Base-by-base conservation (phyloP, 169 alveolate species). In the Plasmodium sp. region DNA sequence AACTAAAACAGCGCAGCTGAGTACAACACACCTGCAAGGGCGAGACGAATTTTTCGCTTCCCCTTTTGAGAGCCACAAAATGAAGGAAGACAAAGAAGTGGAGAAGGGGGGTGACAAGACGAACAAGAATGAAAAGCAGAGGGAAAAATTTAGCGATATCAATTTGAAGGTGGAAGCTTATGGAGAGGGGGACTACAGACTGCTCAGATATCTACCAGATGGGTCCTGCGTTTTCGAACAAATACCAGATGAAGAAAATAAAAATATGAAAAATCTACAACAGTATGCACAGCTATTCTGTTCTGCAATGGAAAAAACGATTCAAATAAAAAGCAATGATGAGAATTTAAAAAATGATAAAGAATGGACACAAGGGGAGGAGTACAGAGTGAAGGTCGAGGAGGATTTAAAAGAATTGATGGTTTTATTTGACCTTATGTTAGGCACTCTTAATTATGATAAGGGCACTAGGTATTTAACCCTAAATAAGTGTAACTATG, bases 171-270 rank as follows among this genome's bases (percentile, higher is more conserved):
- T 92, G 3, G 98, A 96, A 41, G 75, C 97, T 34, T 96, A 96
- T 85, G 98, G 97, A 75, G 75, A 72, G 48, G 97, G 95, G 12
- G 97, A 96, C 71, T 84, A 93, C 56, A 86, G 96, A 67, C 94
- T 96, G 43, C 62, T 96, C 74, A 92, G 98, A 41, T 96, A 96
- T 86, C 67, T 95, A 74, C 94, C 95, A 45, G 97, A 97, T 74
- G 94, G 94, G 14, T 79, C 94, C 14, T 71, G 90, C 51, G 92
- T 81, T 71, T 90, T 90, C 43, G 94, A 90, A 80, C 84, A 90
- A 90, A 31, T 71, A 10, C 94, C 94, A 71, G 33, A 56, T 90
- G 94, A 90, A 81, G 92, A 90, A 58, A 71, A 80, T 45, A 90
- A 81, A 36, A 90, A 90, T 34, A 43, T 48, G 43, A 73, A 84